Base-by-base conservation (phyloP, 306 rosid species). In the Glycine tomentella region DNA sequence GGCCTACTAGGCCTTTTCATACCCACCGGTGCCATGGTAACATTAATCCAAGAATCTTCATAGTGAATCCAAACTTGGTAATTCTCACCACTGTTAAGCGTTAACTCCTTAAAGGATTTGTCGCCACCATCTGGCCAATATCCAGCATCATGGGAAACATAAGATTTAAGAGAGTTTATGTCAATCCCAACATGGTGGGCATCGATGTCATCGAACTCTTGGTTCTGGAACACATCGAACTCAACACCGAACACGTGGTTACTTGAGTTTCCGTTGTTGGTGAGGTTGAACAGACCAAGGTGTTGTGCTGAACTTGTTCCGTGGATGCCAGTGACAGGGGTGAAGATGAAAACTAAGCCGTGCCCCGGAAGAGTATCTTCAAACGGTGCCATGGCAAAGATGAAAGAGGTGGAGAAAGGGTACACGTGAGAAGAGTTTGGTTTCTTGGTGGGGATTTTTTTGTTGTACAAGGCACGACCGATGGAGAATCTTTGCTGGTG, bases 11-110 rank as follows among this genome's bases (percentile, higher is more conserved):
- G 97, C 62, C 84, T 88, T 57, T 49, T 77, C 88, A 74, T 65
- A 46, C 97, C 97, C 0, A 82, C 97, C 15, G 55, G 82, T 3
- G 84, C 95, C 90, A 95, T 90, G 34, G 91, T 84, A 70, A 93
- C 91, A 65, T 87, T 92, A 45, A 93, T 58, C 63, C 70, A 14
- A 50, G 88, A 84, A 83, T 91, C 94, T 46, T 68, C 81, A 69
- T 89, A 95, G 45, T 95, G 97, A 65, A 95, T 82, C 97, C 98
- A 95, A 84, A 86, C 97, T 46, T 92, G 97, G 75, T 87, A 95
- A 74, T 89, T 95, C 20, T 89, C 91, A 5, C 97, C 97, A 67
- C 34, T 74, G 72, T 92, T 92, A 7, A 95, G 92, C 75, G 7
- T 46, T 85, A 92, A 67, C 14, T 85, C 77, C 83, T 88, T 15